These are phyloP conservation scores for Truncatella angustata DNA, from an alignment of 2,329 filamentous ascomycete species.

Conservation along the genomic window DNA sequence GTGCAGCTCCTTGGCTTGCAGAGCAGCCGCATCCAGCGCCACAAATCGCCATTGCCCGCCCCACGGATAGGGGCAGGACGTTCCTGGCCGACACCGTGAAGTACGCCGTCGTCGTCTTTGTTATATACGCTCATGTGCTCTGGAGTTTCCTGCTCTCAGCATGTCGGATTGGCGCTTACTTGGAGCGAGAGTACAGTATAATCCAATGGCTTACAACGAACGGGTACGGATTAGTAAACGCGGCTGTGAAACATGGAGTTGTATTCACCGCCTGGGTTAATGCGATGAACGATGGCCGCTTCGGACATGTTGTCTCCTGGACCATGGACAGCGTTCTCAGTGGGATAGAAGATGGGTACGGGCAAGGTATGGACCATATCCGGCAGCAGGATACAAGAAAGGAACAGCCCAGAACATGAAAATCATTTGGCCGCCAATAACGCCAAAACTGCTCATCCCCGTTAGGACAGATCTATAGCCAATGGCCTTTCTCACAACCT, in stretches of 20 bases:
- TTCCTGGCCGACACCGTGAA: constrained; percentile 60
- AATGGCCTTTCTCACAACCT: too few relatives aligned
- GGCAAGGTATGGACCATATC: constrained; percentile 27
- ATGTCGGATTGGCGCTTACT: constrained; percentile 52
- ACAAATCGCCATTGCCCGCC: constrained; percentile 9
- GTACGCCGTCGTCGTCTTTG: constrained; percentile 53
- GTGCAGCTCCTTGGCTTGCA: constrained; percentile 12
- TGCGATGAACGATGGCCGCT: constrained; percentile 61
- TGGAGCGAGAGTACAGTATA: constrained; percentile 66
- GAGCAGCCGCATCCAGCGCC: constrained; percentile 1
- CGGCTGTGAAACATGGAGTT: constrained; percentile 49
- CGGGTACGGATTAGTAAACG: constrained; percentile 51
- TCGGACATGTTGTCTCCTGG: constrained; percentile 63
- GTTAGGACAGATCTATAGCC: too few relatives aligned
- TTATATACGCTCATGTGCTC: constrained; percentile 58
- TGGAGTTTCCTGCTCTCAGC: constrained; percentile 56
- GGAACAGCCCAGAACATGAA: background rate
- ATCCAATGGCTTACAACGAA: constrained; percentile 55
- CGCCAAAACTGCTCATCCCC: too few relatives aligned
- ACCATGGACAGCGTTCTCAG: constrained; percentile 62
- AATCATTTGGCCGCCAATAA: background rate
- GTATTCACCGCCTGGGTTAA: constrained; percentile 53
- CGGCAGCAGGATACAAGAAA: background rate
- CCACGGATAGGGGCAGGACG: constrained; percentile 33
- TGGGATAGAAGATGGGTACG: constrained; percentile 65